Percentiles rank a stretch among this genome's conserved stretches.
These are phyloP conservation scores for Cercospora sojina DNA, from an alignment of 2,329 filamentous ascomycete species.

Conservation along the genomic window DNA sequence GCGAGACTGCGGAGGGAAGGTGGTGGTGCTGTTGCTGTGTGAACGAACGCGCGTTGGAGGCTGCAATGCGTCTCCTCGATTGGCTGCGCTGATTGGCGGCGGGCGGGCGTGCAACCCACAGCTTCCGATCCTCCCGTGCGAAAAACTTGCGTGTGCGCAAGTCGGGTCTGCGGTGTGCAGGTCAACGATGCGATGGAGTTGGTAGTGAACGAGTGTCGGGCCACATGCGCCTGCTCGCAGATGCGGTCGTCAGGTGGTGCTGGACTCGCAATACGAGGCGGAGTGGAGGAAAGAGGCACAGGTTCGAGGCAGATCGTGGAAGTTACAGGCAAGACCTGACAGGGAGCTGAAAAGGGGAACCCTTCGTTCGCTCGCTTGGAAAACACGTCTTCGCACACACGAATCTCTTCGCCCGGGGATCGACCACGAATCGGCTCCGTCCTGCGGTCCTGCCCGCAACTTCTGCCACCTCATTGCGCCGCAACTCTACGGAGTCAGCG, in stretches of 20 bases:
- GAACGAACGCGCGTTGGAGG: constrained; percentile 34
- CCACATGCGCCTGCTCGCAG: not conserved
- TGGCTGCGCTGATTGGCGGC: constrained; percentile 32
- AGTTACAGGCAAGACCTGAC: not conserved
- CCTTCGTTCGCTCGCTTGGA: constrained; percentile 7
- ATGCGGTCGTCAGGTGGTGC: not conserved
- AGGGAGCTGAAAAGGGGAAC: constrained; percentile 6
- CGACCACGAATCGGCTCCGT: constrained; percentile 9
- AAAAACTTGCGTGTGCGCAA: not conserved
- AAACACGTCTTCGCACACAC: not conserved
- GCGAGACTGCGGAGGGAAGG: constrained; percentile 19
- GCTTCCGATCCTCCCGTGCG: constrained; percentile 1
- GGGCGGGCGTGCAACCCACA: not conserved
- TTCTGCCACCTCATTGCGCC: constrained; percentile 9
- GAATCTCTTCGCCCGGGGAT: constrained; percentile 5
- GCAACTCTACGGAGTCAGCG: constrained; percentile 8
- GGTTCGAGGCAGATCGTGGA: constrained; percentile 15
- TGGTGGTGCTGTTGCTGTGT: constrained; percentile 33
- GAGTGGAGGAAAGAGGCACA: constrained; percentile 20
- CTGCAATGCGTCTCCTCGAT: constrained; percentile 31
- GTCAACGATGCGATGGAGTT: not conserved
- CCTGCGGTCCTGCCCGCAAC: not conserved
- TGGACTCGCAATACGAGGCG: constrained; percentile 18
- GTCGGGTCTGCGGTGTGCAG: not conserved
- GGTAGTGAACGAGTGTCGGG: not conserved